Conservation (phyloP, 768 basidiomycete genomes). For the Amanita molliuscula region DNA sequence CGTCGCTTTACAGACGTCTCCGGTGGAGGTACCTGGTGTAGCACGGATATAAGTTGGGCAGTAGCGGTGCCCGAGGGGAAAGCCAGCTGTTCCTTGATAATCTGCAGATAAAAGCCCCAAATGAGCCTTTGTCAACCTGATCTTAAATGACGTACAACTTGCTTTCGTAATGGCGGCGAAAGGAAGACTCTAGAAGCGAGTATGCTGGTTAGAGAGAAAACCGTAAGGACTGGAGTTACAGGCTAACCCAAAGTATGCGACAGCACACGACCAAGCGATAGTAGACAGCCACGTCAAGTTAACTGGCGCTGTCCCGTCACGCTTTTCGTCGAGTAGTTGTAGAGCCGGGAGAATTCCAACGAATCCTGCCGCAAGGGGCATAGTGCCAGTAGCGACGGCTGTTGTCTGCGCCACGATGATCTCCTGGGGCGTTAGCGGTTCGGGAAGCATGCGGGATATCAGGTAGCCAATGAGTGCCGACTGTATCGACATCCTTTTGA, state of each 20-base stretch:
- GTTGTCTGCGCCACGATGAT: conserved; percentile 93
- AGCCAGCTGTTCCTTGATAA: conserved; percentile 86
- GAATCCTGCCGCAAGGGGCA: conserved; percentile 80
- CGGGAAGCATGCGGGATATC: conserved; percentile 62
- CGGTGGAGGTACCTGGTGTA: conserved; percentile 69
- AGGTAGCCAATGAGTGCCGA: conserved; percentile 90
- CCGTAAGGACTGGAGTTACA: background rate
- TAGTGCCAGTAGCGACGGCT: conserved; percentile 87
- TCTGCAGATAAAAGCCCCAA: conserved; percentile 27
- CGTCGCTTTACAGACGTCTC: conserved; percentile 45
- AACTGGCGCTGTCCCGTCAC: conserved; percentile 73
- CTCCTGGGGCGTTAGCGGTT: conserved; percentile 79
- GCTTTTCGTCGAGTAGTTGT: conserved; percentile 57
- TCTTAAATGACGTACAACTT: conserved; percentile 55
- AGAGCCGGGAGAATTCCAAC: conserved; percentile 93
- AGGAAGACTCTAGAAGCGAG: conserved; percentile 66
- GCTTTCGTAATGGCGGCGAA: conserved; percentile 87
- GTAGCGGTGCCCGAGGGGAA: conserved; percentile 97
- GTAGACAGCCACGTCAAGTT: conserved; percentile 64
- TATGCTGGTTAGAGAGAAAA: conserved; percentile 1
- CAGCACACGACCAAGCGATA: conserved; percentile 78
- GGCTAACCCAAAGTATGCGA: conserved; percentile 85
- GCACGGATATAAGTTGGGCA: conserved; percentile 85
- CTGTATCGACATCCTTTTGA: conserved; percentile 84
- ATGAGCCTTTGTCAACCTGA: conserved; percentile 16